These are phyloP conservation scores for Dipteronia sinensis DNA, from an alignment of 345 rosid genomes.

Conservation along the genomic window DNA sequence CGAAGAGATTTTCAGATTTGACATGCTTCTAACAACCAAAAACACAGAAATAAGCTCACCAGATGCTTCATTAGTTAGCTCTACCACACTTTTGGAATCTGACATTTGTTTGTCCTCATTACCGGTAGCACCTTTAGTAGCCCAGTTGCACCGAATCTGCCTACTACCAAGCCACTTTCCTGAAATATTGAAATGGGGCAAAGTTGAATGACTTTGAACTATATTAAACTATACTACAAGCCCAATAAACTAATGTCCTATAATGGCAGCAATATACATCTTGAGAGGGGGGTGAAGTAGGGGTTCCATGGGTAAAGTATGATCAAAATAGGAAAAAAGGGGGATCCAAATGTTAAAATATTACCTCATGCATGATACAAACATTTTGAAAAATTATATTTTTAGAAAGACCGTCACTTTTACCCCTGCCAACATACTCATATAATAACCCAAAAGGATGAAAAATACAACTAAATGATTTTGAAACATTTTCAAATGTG, in stretches of 20 bases:
- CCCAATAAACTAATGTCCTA: no score
- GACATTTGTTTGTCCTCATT: conserved; percentile 73
- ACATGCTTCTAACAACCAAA: neutral
- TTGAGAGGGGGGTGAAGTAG: neutral
- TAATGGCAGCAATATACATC: neutral
- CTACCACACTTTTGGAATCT: conserved; percentile 77
- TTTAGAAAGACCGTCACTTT: neutral
- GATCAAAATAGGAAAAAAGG: neutral
- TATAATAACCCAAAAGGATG: neutral
- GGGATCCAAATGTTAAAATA: neutral
- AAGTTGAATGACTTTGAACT: conserved; percentile 1
- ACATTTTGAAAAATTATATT: neutral
- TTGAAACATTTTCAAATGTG: neutral
- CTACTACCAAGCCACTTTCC: conserved; percentile 95
- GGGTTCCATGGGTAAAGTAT: neutral
- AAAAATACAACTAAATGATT: neutral
- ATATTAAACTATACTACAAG: neutral
- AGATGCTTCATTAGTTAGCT: conserved; percentile 76
- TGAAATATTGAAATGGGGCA: conserved; percentile 19
- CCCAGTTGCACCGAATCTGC: conserved; percentile 97
- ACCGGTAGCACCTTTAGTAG: conserved; percentile 73
- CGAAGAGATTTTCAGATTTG: conserved; percentile 3
- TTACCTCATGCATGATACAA: neutral
- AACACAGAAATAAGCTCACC: conserved; percentile 45
- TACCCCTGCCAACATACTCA: neutral